Base-by-base conservation (phyloP, 805 yeast genomes). In the Kuraishia piskuri region DNA sequence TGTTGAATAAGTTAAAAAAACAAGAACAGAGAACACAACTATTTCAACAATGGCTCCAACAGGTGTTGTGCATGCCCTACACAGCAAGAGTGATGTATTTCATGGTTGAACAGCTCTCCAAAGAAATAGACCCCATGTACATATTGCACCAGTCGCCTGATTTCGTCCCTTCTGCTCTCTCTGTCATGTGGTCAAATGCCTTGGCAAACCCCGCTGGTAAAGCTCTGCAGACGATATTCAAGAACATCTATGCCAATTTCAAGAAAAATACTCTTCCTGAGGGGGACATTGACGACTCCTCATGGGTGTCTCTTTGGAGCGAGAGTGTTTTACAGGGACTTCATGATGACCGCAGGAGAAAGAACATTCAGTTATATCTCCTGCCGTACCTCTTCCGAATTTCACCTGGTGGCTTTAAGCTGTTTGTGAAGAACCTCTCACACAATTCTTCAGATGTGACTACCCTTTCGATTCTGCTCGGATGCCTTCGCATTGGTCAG, bases 151-250 rank as follows among this genome's bases (percentile, higher is more conserved):
- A 64, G 4, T 74, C 74, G 37, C 82, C 86, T 0, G 48, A 58
- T 1, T 81, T 86, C 55, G 66, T 82, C 2, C 58, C 58, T 2
- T 68, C 68, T 9, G 75, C 86, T n/a, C 61, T 86, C 14, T 59
- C 68, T 2, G 65, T 74, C 19, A 82, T 86, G 69, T 68, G 71
- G 57, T 73, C 83, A 1, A 82, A 79, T 58, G 78, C 89, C 0
- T 63, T 89, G 53, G 84, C 94, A 0, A 86, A 82, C 55, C 77
- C 85, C 2, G 73, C 82, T 20, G 83, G 87, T n/a, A 85, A 81
- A 60, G 73, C 83, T 19, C 54, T 85, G 1, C 71, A 71, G 6
- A 61, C 75, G 0, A 55, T 80, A 1, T 61, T 76, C 52, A 63
- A 69, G 40, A 67, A 67, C 47, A 55, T 72, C 4, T 72, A 73